Percentiles rank a stretch among this genome's conserved stretches.
Conservation (phyloP, 805 yeast genomes). For the Jamesozyma gamospora region DNA sequence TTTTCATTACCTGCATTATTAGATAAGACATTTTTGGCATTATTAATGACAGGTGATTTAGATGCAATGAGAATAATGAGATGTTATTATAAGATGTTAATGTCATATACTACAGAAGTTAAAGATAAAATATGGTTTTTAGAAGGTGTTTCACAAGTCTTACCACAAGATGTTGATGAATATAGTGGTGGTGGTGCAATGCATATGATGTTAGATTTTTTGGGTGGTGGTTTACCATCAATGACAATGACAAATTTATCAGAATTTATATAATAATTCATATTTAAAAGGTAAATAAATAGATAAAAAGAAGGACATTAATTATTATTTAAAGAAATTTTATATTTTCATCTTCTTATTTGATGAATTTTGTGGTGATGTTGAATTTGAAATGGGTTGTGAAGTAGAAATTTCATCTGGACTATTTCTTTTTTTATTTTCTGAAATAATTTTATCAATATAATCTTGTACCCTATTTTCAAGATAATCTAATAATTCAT, state of each 20-base stretch:
- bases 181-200: constrained; percentile 89
- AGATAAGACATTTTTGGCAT: constrained; percentile 67
- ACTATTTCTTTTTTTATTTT: constrained; percentile 15
- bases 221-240: constrained; percentile 56
- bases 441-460: constrained; percentile 14
- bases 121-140: constrained; percentile 88
- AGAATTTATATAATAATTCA: constrained; percentile 18
- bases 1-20: constrained; percentile 91
- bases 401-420: neutral
- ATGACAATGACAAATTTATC: constrained; percentile 36
- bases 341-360: constrained; percentile 1
- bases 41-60: constrained; percentile 75
- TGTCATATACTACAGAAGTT: constrained; percentile 78
- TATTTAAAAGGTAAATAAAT: no score
- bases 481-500: constrained; percentile 23
- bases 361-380: neutral
- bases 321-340: no score
- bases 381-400: constrained; percentile 5
- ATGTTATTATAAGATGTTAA: constrained; percentile 69
- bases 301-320: neutral
- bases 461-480: constrained; percentile 20
- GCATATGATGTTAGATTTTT: constrained; percentile 85
- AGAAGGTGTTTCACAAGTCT: constrained; percentile 80
- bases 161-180: constrained; percentile 88
- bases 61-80: constrained; percentile 88